Base-by-base conservation (phyloP, 805 yeast genomes). In the Myxozyma melibiosi region DNA sequence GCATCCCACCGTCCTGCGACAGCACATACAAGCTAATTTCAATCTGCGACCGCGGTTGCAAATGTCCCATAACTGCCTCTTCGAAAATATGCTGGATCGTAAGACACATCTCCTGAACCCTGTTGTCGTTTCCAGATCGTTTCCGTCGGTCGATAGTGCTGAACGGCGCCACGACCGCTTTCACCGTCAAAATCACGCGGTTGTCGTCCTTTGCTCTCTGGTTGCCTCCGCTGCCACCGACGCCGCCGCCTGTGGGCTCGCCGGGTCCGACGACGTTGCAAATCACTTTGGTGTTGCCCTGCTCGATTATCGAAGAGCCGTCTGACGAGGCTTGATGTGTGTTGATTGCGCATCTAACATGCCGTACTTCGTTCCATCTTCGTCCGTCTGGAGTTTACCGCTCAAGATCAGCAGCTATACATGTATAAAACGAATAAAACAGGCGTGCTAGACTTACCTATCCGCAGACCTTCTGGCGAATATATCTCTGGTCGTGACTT, bases 391-490 rank as follows among this genome's bases (percentile, higher is more conserved):
- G 9, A n/a, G n/a, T n/a, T n/a, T n/a, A n/a, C n/a, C n/a, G n/a
- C n/a, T n/a, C n/a, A n/a, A n/a, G n/a, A n/a, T n/a, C n/a, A n/a
- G n/a, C n/a, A n/a, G n/a, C n/a, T n/a, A n/a, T n/a, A n/a, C n/a
- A n/a, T n/a, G n/a, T n/a, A n/a, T n/a, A n/a, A n/a, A n/a, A n/a
- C n/a, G n/a, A n/a, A n/a, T n/a, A n/a, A n/a, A n/a, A n/a, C n/a
- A n/a, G n/a, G 20, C 27, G 14, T 45, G 8, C 34, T 46, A 31
- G 22, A 45, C 65, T 11, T 55, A 67, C 70, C 69, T 28, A 86
- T 76, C 63, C 99, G 78, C 45, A 94, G 78, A 3, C 99, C 99
- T 73, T 94, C 98, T 5, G 97, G 97, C 0, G 97, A 91, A 69
- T 88, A 92, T 43, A 94, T 73, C 76, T 94, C 99, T 65, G 84